A percentile compares a stretch with the other conserved stretches of the same genome.
Evolutionary conservation across 441 rosid genomes (phyloP).

Genomic region (Pelargonium cotyledonis): DNA sequence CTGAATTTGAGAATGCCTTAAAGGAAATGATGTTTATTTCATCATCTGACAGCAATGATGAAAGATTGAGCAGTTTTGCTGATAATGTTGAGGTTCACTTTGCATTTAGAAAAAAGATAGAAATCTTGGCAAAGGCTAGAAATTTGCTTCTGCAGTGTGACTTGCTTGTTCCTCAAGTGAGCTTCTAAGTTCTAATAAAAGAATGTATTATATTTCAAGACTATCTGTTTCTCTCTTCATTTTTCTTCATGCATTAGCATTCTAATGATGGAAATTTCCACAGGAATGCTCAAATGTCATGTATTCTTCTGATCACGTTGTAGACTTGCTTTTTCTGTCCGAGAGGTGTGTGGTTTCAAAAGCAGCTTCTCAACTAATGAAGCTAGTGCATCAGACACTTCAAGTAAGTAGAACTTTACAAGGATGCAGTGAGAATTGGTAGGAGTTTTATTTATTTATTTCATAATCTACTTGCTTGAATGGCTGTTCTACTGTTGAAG

Average conservation of each 20-base stretch:
- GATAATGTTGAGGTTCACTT: slow-evolving; percentile 96
- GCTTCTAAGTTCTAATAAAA: slow-evolving; percentile 18
- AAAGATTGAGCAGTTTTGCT: slow-evolving; percentile 73
- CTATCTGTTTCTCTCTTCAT: neutral
- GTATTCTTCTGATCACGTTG: slow-evolving; percentile 45
- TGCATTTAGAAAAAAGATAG: slow-evolving; percentile 75
- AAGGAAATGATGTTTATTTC: slow-evolving; percentile 66
- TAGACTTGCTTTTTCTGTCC: slow-evolving; percentile 67
- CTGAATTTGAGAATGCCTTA: slow-evolving; percentile 67
- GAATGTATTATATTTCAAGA: slow-evolving; percentile 9
- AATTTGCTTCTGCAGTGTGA: slow-evolving; percentile 67
- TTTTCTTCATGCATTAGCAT: slow-evolving; percentile 12
- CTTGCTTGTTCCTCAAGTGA: slow-evolving; percentile 67
- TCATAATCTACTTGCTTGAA: neutral
- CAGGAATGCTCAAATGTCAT: slow-evolving; percentile 48
- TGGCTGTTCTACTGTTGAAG: neutral
- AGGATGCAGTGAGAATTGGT: neutral
- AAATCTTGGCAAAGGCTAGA: slow-evolving; percentile 85
- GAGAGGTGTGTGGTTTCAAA: slow-evolving; percentile 77
- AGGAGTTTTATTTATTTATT: slow-evolving; percentile 1
- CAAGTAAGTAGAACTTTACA: slow-evolving; percentile 35
- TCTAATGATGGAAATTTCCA: slow-evolving; percentile 21
- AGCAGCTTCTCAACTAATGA: slow-evolving; percentile 82
- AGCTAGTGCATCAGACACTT: slow-evolving; percentile 73
- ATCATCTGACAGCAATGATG: slow-evolving; percentile 50